A percentile compares a stretch with the other conserved stretches of the same genome.
Evolutionary conservation across 495 filamentous ascomycete genomes (phyloP).

Genomic region (Trichoderma reesei): DNA sequence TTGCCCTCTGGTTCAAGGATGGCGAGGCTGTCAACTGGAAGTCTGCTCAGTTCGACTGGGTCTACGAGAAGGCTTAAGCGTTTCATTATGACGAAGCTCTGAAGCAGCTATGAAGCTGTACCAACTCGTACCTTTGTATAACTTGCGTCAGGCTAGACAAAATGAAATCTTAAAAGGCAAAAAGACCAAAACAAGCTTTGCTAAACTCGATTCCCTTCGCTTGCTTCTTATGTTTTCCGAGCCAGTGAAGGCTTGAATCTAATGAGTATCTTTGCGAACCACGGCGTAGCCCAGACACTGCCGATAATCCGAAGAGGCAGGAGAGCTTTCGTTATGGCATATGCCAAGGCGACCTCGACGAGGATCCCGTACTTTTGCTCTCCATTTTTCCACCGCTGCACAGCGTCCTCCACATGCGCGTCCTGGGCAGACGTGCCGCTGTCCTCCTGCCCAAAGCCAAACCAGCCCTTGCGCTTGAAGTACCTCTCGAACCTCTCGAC

Average conservation of each 20-base stretch:
- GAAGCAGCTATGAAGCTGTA: not conserved
- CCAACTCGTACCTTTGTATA: not conserved
- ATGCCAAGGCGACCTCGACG: constrained; percentile 72
- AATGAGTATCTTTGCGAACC: constrained; percentile 70
- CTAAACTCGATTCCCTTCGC: not conserved
- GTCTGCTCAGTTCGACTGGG: constrained; percentile 71
- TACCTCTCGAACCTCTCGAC: constrained; percentile 34
- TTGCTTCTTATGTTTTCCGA: not conserved
- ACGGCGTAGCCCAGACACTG: constrained; percentile 85
- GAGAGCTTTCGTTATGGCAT: constrained; percentile 75
- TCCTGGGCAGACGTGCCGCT: constrained; percentile 16
- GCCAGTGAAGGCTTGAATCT: constrained; percentile 22
- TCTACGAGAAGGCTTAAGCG: constrained; percentile 71
- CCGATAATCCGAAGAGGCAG: constrained; percentile 62
- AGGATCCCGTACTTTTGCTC: constrained; percentile 45
- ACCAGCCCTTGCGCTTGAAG: constrained; percentile 38
- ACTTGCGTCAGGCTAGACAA: not conserved
- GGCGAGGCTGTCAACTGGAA: constrained; percentile 75
- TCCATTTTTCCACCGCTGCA: constrained; percentile 20
- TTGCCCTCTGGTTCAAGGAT: constrained; percentile 89
- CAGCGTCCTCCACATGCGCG: constrained; percentile 11
- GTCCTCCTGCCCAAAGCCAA: constrained; percentile 28
- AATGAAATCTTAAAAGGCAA: not conserved
- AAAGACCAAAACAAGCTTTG: not conserved
- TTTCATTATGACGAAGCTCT: not conserved